Conservation (phyloP, 1,284 basidiomycete species). For the Cutaneotrichosporon curvatum region DNA sequence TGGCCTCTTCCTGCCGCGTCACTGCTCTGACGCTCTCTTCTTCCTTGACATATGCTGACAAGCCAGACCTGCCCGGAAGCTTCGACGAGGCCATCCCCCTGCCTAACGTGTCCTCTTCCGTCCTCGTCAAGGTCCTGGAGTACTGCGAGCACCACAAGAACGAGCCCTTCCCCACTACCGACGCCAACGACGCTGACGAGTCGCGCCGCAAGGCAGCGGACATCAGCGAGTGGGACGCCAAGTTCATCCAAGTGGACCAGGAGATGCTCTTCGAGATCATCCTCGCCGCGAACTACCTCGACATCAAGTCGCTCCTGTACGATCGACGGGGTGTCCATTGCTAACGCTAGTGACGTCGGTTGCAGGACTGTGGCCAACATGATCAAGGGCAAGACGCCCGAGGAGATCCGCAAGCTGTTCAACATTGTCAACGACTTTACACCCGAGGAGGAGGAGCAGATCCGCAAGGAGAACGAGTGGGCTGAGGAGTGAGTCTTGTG, state of each 20-base stretch:
- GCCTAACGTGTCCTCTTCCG: slow-evolving; percentile 92
- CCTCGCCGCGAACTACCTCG: slow-evolving; percentile 97
- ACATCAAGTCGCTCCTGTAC: slow-evolving; percentile 98
- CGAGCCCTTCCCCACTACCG: slow-evolving; percentile 81
- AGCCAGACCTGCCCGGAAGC: slow-evolving; percentile 85
- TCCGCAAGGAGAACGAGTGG: slow-evolving; percentile 95
- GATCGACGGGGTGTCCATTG: no score
- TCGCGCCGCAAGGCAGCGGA: slow-evolving; percentile 96
- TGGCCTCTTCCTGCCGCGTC: no score
- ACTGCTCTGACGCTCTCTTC: no score
- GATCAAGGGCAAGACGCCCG: slow-evolving; percentile 84
- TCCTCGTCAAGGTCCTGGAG: slow-evolving; percentile 97
- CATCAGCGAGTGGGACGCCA: slow-evolving; percentile 98
- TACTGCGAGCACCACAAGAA: slow-evolving; percentile 99
- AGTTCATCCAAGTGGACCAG: slow-evolving; percentile 93
- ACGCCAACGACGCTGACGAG: slow-evolving; percentile 75
- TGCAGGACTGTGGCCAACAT: slow-evolving; percentile 99
- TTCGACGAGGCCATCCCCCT: slow-evolving; percentile 86
- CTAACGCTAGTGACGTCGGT: slow-evolving; percentile 74
- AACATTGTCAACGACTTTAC: slow-evolving; percentile 99
- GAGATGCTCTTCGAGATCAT: slow-evolving; percentile 91
- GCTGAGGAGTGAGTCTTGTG: slow-evolving; percentile 48
- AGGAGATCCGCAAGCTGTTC: slow-evolving; percentile 80
- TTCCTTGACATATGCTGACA: no score
- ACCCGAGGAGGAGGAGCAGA: slow-evolving; percentile 98